These are phyloP conservation scores for Cyanophora paradoxa DNA, from an alignment of 78 protist genomes.

Conservation along the genomic window DNA sequence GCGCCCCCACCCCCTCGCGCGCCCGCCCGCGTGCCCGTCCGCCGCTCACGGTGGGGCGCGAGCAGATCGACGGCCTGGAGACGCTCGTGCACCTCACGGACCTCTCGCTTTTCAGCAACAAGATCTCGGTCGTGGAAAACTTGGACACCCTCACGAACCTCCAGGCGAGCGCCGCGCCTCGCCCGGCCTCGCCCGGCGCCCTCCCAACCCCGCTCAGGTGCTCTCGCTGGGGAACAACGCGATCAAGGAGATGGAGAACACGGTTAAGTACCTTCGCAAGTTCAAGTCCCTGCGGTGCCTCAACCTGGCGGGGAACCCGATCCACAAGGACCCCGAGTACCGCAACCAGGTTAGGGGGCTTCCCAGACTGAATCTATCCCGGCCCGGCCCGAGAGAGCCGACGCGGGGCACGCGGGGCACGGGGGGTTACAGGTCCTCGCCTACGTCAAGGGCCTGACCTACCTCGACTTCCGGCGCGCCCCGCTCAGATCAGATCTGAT, in stretches of 20 bases:
- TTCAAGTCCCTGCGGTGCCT: neutral
- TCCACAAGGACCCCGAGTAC: conserved; percentile 7
- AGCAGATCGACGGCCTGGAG: conserved; percentile 30
- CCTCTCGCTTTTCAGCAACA: conserved; percentile 10
- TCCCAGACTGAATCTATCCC: too few relatives aligned
- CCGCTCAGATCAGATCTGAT: too few relatives aligned
- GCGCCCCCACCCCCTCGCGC: too few relatives aligned
- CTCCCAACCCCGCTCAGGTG: too few relatives aligned
- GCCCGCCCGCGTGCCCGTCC: too few relatives aligned
- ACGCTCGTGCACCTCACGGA: conserved; percentile 4
- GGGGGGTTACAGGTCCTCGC: neutral
- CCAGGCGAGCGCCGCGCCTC: too few relatives aligned
- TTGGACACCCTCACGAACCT: conserved; percentile 11
- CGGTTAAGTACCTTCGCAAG: neutral
- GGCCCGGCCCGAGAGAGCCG: too few relatives aligned
- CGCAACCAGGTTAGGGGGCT: neutral
- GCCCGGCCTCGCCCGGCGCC: too few relatives aligned
- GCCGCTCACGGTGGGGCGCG: too few relatives aligned
- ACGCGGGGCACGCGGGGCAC: too few relatives aligned
- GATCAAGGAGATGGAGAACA: neutral
- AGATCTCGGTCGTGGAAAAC: conserved; percentile 7
- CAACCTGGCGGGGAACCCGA: conserved; percentile 3
- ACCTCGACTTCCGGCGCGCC: conserved; percentile 15
- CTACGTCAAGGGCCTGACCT: neutral
- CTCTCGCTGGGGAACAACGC: conserved; percentile 10